phyloP scores from a whole-genome alignment of 805 yeast genomes.

The Zygotorulaspora sp. region DNA sequence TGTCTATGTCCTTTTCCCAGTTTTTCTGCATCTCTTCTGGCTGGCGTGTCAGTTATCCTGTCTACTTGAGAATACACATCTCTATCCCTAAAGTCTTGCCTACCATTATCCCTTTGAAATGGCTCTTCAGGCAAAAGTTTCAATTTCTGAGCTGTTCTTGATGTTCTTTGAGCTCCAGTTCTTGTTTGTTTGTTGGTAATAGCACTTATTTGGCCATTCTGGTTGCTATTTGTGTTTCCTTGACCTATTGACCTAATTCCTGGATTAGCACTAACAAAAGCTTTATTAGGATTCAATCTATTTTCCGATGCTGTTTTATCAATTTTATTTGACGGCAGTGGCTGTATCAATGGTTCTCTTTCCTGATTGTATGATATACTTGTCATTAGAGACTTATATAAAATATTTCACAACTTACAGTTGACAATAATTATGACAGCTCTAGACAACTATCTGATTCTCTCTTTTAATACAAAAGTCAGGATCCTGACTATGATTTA shows the following conservation, averaged over 20 bases:
- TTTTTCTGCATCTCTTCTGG: slow-evolving; percentile 89
- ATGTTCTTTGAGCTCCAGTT: slow-evolving; percentile 63
- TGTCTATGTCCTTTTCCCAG: slow-evolving; percentile 74
- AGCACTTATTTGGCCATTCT: too few relatives aligned
- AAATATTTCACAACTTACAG: too few relatives aligned
- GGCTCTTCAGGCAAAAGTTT: slow-evolving; percentile 65
- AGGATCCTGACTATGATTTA: too few relatives aligned
- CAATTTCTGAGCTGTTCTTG: slow-evolving; percentile 68
- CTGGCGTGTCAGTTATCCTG: slow-evolving; percentile 79
- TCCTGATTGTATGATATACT: slow-evolving; percentile 4
- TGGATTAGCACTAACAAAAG: not conserved
- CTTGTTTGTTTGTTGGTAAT: slow-evolving; percentile 12
- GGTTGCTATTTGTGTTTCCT: too few relatives aligned
- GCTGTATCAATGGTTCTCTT: slow-evolving; percentile 5
- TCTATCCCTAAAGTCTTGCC: slow-evolving; percentile 25
- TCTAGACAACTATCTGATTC: too few relatives aligned
- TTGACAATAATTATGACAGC: too few relatives aligned
- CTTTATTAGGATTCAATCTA: not conserved
- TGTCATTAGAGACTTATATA: too few relatives aligned
- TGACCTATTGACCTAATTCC: too few relatives aligned
- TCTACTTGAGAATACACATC: slow-evolving; percentile 81
- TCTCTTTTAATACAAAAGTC: too few relatives aligned
- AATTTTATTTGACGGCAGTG: not conserved
- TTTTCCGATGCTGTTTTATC: not conserved
- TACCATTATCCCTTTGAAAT: slow-evolving; percentile 26